Evolutionary conservation across 2,329 filamentous ascomycete genomes (phyloP).

Genomic region (Emericellopsis atlantica): DNA sequence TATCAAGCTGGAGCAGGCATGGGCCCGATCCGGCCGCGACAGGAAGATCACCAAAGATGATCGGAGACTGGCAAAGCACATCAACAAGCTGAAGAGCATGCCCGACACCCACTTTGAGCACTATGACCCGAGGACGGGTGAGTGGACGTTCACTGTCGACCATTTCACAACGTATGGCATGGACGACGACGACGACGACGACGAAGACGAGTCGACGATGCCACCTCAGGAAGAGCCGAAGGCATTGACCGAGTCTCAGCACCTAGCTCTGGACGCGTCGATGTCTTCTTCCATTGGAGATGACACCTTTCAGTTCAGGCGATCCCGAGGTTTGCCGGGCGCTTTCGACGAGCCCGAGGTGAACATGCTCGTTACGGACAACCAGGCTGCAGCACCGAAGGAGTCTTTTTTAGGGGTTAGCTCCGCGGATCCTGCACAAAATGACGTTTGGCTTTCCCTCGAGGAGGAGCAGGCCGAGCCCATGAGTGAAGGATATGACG

Average conservation of each 20-base stretch:
- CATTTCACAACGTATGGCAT: constrained; percentile 95
- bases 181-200: constrained; percentile 64
- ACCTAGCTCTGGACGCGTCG: constrained; percentile 9
- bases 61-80: constrained; percentile 60
- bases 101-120: constrained; percentile 68
- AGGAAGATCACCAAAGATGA: constrained; percentile 40
- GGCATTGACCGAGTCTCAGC: constrained; percentile 5
- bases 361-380: constrained; percentile 20
- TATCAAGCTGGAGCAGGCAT: constrained; percentile 85
- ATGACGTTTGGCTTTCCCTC: constrained; percentile 43
- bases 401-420: constrained; percentile 89
- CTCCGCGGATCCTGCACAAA: constrained; percentile 70
- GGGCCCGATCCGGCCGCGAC: constrained; percentile 57
- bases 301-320: constrained; percentile 45
- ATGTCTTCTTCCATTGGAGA: constrained; percentile 25
- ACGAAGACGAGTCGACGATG: constrained; percentile 29
- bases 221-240: constrained; percentile 14
- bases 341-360: constrained; percentile 57
- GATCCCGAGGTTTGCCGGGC: constrained; percentile 52
- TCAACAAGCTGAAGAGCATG: constrained; percentile 69
- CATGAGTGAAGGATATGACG: constrained; percentile 66
- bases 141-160: constrained; percentile 87
- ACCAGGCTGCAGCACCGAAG: constrained; percentile 30
- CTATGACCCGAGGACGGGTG: constrained; percentile 68
- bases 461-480: constrained; percentile 43